Percentiles rank a stretch among this genome's conserved stretches.
Conservation (phyloP, 352 stramenopile genomes). For the Peronospora tabacina region DNA sequence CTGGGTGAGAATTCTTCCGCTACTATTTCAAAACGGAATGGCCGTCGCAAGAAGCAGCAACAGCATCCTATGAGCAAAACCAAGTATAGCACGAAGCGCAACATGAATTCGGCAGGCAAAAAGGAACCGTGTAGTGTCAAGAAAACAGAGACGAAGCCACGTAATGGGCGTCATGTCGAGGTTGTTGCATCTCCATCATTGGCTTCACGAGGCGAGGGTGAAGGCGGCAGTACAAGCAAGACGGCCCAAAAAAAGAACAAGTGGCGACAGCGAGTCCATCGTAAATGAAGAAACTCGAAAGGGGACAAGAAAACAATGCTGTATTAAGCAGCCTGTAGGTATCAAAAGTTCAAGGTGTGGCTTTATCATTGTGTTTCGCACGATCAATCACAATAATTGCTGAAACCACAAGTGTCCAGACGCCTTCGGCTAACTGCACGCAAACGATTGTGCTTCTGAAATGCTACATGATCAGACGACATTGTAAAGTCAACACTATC, state of each 20-base stretch:
- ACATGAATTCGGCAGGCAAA: slow-evolving; percentile 5
- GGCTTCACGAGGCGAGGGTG: slow-evolving; percentile 3
- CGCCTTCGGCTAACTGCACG: no score
- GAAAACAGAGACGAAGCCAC: slow-evolving; percentile 4
- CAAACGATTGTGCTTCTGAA: no score
- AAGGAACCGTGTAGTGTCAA: slow-evolving; percentile 7
- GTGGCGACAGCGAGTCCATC: slow-evolving; percentile 13
- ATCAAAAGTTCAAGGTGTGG: neutral
- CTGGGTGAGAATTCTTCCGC: slow-evolving; percentile 7
- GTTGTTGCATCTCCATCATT: slow-evolving; percentile 2
- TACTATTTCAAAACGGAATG: slow-evolving; percentile 13
- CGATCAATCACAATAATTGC: no score
- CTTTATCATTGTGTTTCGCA: neutral
- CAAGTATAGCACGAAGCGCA: slow-evolving; percentile 9
- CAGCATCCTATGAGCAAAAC: slow-evolving; percentile 3
- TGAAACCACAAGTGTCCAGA: no score
- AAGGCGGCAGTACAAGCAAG: slow-evolving; percentile 12
- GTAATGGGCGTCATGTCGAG: slow-evolving; percentile 6
- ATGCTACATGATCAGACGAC: no score
- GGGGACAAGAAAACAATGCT: neutral
- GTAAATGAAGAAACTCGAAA: slow-evolving; percentile 16
- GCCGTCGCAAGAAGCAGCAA: slow-evolving; percentile 24
- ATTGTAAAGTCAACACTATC: no score
- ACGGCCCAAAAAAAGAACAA: slow-evolving; percentile 24
- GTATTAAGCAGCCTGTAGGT: neutral